A percentile compares a stretch with the other conserved stretches of the same genome.
Evolutionary conservation across 2,329 filamentous ascomycete species (phyloP).

Genomic region (Colletotrichum sp.): DNA sequence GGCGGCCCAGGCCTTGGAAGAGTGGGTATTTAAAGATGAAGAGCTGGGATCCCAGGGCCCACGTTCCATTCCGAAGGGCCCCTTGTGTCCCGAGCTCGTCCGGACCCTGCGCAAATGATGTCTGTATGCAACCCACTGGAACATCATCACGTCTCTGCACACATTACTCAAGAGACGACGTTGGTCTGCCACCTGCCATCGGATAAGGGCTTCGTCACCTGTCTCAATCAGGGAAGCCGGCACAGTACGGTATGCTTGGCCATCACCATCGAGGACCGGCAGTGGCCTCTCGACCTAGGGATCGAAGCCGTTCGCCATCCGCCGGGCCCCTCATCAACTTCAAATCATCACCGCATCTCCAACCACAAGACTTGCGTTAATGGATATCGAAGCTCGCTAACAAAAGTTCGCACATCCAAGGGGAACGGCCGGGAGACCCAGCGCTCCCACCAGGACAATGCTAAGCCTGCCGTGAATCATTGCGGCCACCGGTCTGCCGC

Average conservation of each 20-base stretch:
- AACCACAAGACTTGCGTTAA: background rate
- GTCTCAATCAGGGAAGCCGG: background rate
- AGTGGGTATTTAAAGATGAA: background rate
- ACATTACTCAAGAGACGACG: background rate
- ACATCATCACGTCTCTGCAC: background rate
- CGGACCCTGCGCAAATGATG: background rate
- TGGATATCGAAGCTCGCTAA: background rate
- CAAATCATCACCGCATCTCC: background rate
- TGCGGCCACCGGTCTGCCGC: background rate
- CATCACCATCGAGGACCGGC: background rate
- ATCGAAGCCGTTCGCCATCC: background rate
- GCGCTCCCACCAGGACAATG: background rate
- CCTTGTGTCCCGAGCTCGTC: background rate
- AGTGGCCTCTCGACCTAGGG: background rate
- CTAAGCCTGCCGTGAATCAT: background rate
- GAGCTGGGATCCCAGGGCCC: background rate
- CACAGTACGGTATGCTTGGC: background rate
- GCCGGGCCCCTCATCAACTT: background rate
- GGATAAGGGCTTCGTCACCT: background rate
- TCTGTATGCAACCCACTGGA: background rate
- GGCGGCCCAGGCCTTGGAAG: background rate
- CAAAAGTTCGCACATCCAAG: background rate
- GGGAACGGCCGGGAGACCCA: background rate
- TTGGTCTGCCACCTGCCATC: background rate
- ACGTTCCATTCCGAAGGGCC: background rate